A percentile compares a stretch with the other conserved stretches of the same genome.
Evolutionary conservation across 2,329 filamentous ascomycete genomes (phyloP).

Genomic region (Coniochaeta hoffmannii): DNA sequence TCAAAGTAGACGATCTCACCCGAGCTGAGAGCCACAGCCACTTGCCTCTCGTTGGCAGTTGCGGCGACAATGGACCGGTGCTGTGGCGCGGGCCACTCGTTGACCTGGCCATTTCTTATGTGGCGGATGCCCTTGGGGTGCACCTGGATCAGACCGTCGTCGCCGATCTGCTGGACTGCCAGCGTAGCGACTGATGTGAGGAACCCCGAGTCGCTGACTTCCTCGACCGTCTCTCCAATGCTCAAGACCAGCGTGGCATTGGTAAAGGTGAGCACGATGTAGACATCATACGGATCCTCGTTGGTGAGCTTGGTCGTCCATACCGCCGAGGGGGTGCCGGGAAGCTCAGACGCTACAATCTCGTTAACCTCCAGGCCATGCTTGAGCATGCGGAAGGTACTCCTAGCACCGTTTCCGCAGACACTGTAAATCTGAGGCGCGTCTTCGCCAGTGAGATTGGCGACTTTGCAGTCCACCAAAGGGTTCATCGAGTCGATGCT

Average conservation of each 20-base stretch:
- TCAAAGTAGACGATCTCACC: slow-evolving; percentile 98
- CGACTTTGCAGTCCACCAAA: slow-evolving; percentile 82
- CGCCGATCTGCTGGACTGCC: slow-evolving; percentile 87
- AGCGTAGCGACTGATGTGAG: slow-evolving; percentile 81
- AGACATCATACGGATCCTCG: slow-evolving; percentile 80
- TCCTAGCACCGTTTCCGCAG: slow-evolving; percentile 80
- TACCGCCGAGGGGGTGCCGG: slow-evolving; percentile 80
- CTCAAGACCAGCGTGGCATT: slow-evolving; percentile 88
- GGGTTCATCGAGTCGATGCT: slow-evolving; percentile 86
- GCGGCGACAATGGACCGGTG: slow-evolving; percentile 94
- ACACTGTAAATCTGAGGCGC: slow-evolving; percentile 94
- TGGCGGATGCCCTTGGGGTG: slow-evolving; percentile 95
- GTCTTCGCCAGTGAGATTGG: slow-evolving; percentile 85
- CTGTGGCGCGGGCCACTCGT: slow-evolving; percentile 89
- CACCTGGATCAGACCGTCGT: slow-evolving; percentile 87
- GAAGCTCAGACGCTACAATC: slow-evolving; percentile 89
- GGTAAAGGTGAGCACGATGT: slow-evolving; percentile 89
- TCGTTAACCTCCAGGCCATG: slow-evolving; percentile 91
- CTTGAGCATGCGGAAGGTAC: slow-evolving; percentile 84
- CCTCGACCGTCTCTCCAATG: slow-evolving; percentile 94
- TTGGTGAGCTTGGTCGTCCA: slow-evolving; percentile 90
- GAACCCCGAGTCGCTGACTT: slow-evolving; percentile 91
- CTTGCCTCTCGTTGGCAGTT: slow-evolving; percentile 86
- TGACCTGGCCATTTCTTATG: slow-evolving; percentile 70
- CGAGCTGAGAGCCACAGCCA: slow-evolving; percentile 88